Conservation (phyloP, 225 moss, liverwort and hornwort genomes). For the Rhytidiadelphus loreus region DNA sequence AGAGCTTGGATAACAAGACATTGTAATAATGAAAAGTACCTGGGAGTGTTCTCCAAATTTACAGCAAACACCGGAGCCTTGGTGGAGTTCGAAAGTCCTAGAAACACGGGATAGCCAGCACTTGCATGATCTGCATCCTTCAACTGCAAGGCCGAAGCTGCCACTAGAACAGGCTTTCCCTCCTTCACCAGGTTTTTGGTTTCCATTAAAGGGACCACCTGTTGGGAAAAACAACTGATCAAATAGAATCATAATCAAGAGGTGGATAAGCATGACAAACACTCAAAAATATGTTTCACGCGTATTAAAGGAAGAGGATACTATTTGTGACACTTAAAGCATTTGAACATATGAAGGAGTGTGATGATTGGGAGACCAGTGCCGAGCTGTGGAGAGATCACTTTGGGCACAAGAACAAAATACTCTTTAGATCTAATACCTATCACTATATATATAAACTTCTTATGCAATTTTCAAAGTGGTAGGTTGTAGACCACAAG, state of each 20-base stretch:
- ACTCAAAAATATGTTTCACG: not conserved
- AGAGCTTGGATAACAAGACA: not conserved
- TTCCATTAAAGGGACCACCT: conserved; percentile 67
- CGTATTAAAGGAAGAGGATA: not conserved
- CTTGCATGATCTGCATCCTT: conserved; percentile 30
- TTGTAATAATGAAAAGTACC: conserved; percentile 24
- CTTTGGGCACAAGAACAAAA: not conserved
- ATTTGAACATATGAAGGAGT: not conserved
- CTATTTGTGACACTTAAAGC: not conserved
- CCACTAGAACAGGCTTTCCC: conserved; percentile 51
- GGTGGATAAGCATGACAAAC: not conserved
- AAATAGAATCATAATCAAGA: not conserved
- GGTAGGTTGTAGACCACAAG: not conserved
- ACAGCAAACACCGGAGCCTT: conserved; percentile 70
- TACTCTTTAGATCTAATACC: not conserved
- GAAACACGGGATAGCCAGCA: conserved; percentile 48
- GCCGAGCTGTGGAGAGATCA: not conserved
- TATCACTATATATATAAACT: not conserved
- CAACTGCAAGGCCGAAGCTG: conserved; percentile 31
- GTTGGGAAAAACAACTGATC: not conserved
- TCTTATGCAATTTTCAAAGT: not conserved
- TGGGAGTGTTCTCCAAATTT: conserved; percentile 28
- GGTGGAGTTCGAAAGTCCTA: conserved; percentile 54
- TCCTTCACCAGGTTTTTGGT: conserved; percentile 58
- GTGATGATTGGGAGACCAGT: not conserved